A percentile compares a stretch with the other conserved stretches of the same genome.
Conservation (phyloP, 2,329 filamentous ascomycete species). For the Acrocalymma vagum region DNA sequence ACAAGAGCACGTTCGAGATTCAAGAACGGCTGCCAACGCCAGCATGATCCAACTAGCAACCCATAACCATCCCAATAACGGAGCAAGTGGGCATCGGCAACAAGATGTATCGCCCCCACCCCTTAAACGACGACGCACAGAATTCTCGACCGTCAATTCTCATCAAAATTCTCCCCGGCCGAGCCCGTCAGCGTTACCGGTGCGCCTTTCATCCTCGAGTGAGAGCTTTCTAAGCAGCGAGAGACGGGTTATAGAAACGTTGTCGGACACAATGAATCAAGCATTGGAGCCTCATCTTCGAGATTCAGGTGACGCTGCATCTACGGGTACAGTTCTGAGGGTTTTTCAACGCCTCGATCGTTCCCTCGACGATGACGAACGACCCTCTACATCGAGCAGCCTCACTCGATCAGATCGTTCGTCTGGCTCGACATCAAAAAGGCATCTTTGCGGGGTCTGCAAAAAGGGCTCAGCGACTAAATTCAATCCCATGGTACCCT, state of each 20-base stretch:
- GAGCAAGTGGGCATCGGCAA: not conserved
- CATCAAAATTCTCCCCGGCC: not conserved
- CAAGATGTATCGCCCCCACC: slow-evolving; percentile 31
- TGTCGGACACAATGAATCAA: too few species aligned
- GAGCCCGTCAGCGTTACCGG: not conserved
- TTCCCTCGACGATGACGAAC: too few species aligned
- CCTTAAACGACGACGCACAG: slow-evolving; percentile 26
- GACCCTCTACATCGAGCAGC: not conserved
- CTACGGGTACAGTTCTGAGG: too few species aligned
- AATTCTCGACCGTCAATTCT: not conserved
- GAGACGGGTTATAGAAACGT: too few species aligned
- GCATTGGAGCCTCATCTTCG: too few species aligned
- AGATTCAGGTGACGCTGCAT: too few species aligned
- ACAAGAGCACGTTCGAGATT: too few species aligned
- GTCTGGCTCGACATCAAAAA: slow-evolving; percentile 7
- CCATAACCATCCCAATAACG: not conserved
- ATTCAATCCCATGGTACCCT: slow-evolving; percentile 38
- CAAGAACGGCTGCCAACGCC: too few species aligned
- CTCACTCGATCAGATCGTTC: slow-evolving; percentile 18
- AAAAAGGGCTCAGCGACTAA: slow-evolving; percentile 25
- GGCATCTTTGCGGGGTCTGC: slow-evolving; percentile 40
- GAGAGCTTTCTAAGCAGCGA: too few species aligned
- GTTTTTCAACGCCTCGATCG: too few species aligned
- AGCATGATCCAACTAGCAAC: not conserved
- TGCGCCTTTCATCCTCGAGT: too few species aligned